Conservation (phyloP, 495 filamentous ascomycete genomes). For the Xeromyces bisporus region DNA sequence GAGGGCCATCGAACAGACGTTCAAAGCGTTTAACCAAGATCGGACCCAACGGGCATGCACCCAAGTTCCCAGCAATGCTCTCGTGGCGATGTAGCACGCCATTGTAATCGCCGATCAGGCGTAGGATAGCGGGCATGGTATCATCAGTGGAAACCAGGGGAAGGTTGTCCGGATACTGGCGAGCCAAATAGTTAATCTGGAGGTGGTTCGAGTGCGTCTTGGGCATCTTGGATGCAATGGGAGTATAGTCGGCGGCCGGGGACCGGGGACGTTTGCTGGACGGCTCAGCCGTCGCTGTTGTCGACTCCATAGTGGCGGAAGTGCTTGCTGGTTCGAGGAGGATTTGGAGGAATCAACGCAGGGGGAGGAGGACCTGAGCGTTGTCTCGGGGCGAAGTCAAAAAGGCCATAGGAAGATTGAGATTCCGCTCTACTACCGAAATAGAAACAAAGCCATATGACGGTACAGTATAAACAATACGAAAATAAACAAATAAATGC, state of each 20-base stretch:
- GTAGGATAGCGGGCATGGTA: conserved; percentile 42
- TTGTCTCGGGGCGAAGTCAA: too few species aligned
- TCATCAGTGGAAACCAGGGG: conserved; percentile 44
- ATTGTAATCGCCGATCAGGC: conserved; percentile 61
- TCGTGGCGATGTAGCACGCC: conserved; percentile 72
- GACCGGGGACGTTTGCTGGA: conserved; percentile 45
- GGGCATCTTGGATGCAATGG: conserved; percentile 32
- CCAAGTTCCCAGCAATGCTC: conserved; percentile 69
- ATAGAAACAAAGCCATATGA: too few species aligned
- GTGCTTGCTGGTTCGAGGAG: too few species aligned
- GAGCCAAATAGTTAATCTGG: conserved; percentile 70
- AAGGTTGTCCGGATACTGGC: conserved; percentile 43
- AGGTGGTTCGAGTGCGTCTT: conserved; percentile 41
- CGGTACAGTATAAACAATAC: background rate
- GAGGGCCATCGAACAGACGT: conserved; percentile 65
- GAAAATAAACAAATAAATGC: conserved; percentile 3
- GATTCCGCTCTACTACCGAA: too few species aligned
- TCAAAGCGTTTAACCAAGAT: conserved; percentile 76
- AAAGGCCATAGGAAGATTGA: too few species aligned
- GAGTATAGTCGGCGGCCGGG: conserved; percentile 30
- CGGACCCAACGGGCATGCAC: conserved; percentile 65
- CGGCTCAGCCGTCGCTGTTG: conserved; percentile 19
- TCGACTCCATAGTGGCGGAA: conserved; percentile 24
- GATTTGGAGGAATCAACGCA: too few species aligned
- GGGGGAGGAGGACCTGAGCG: too few species aligned